A percentile compares a stretch with the other conserved stretches of the same genome.
phyloP scores from a whole-genome alignment of 768 basidiomycete genomes.

The Chiua virens region DNA sequence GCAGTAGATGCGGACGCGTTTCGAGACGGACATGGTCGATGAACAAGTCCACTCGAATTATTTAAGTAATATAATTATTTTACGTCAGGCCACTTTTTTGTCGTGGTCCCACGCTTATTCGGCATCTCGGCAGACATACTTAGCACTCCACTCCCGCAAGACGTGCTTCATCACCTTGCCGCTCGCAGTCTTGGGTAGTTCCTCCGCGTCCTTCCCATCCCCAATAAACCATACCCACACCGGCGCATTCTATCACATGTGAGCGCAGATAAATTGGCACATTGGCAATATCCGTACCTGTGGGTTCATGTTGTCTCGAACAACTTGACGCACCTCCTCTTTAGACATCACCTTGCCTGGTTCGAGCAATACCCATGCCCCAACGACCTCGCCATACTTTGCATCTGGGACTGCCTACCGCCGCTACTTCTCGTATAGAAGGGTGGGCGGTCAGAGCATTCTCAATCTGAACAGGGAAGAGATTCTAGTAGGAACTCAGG shows the following conservation, averaged over 20 bases:
- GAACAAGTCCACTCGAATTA: not conserved
- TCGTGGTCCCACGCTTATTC: slow-evolving; percentile 17
- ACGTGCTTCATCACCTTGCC: slow-evolving; percentile 87
- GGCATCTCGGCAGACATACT: slow-evolving; percentile 18
- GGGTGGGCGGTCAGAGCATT: slow-evolving; percentile 60
- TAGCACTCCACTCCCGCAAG: slow-evolving; percentile 65
- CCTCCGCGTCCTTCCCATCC: slow-evolving; percentile 55
- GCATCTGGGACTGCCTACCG: slow-evolving; percentile 67
- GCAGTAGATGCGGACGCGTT: slow-evolving; percentile 74
- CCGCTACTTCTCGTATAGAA: slow-evolving; percentile 69
- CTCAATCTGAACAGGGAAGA: slow-evolving; percentile 85
- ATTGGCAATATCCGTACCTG: slow-evolving; percentile 49
- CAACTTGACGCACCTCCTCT: slow-evolving; percentile 54
- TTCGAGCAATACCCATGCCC: slow-evolving; percentile 71
- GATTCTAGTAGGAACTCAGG: slow-evolving; percentile 47
- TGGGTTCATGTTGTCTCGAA: slow-evolving; percentile 68
- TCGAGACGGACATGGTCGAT: slow-evolving; percentile 51
- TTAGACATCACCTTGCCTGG: slow-evolving; percentile 36
- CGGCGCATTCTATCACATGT: slow-evolving; percentile 60
- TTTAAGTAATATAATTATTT: not conserved
- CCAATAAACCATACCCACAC: slow-evolving; percentile 83
- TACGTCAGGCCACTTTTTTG: slow-evolving; percentile 9
- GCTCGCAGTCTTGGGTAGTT: slow-evolving; percentile 83
- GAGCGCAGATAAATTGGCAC: not conserved
- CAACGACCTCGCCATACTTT: slow-evolving; percentile 76